Evolutionary conservation across 2,329 filamentous ascomycete species (phyloP), one percentile per base, ranked within the genome.

Genomic region (Chlorencoelia australis): DNA sequence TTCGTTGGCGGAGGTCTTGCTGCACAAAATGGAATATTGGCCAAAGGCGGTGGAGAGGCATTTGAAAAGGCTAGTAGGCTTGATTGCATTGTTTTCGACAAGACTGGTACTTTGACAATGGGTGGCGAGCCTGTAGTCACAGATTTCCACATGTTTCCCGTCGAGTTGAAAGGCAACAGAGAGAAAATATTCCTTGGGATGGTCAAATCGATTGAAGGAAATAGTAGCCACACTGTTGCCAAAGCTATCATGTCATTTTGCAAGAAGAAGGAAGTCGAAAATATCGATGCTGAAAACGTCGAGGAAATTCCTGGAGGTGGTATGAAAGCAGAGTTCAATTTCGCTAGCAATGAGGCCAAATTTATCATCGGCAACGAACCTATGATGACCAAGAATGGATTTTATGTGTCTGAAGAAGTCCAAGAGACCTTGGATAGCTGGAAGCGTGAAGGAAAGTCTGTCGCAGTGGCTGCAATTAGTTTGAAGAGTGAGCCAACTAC

Each of bases 201-300:
- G 2, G 61, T 82, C 4, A 73, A 71, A 37, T 63, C 66, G 0
- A 58, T 84, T 2, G 83, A 89, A 53, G 73, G 78, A 42, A 78
- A 74, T 54, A 87, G 81, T 57, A 79, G 71, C 30, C 83, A 89
- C 50, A 82, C 82, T 0, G 69, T 89, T 15, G 83, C 81, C 17
- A 79, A 73, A 48, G 82, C 83, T 1, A 64, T 87, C 29, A 70
- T 78, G 0, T 62, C 65, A 0, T 82, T 79, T 52, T 85, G 79
- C 55, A 59, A 61, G 5, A 32, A 50, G 1, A 45, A 30, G 43
- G 59, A 14, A 42, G 53, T 21, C 37, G 52, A 13, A 45, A 43
- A 52, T 11, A 49, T 51, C 3, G 45, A 59, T 7, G 50, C 69
- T 21, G 55, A 56, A 1, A 53, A 61, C 6, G 59, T 82, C 1